A percentile compares a stretch with the other conserved stretches of the same genome.
Evolutionary conservation across 1,139 yeast species (phyloP).

Genomic region (Hemisphaericaspora xylofermentans): DNA sequence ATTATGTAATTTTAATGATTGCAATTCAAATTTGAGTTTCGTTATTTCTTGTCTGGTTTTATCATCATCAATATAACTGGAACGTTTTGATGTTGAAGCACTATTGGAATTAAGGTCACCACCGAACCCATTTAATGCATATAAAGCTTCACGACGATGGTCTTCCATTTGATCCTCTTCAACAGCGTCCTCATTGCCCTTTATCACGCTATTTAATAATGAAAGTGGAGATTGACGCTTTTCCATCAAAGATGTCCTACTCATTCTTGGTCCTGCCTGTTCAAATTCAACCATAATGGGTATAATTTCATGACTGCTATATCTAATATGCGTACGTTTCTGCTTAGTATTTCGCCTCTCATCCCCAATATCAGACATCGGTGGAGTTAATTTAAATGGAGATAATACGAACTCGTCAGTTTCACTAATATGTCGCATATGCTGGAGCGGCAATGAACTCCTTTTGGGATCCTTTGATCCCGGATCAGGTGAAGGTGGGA

Average conservation of each 20-base stretch:
- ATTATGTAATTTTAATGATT: slow-evolving; percentile 53
- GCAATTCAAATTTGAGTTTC: slow-evolving; percentile 53
- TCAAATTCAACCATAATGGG: slow-evolving; percentile 50
- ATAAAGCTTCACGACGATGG: slow-evolving; percentile 13
- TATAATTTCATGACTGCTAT: slow-evolving; percentile 45
- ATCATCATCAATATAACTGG: slow-evolving; percentile 37
- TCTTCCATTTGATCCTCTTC: slow-evolving; percentile 5
- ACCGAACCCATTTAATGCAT: slow-evolving; percentile 15
- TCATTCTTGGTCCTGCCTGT: slow-evolving; percentile 15
- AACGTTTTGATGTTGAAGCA: slow-evolving; percentile 32
- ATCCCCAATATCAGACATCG: background rate
- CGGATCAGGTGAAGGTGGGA: slow-evolving; percentile 41
- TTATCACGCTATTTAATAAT: slow-evolving; percentile 8
- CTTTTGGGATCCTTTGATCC: slow-evolving; percentile 26
- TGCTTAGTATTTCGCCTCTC: slow-evolving; percentile 25
- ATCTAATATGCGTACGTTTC: slow-evolving; percentile 40
- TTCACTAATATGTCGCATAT: slow-evolving; percentile 20
- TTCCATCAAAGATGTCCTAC: slow-evolving; percentile 36
- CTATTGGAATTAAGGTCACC: slow-evolving; percentile 13
- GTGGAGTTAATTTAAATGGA: slow-evolving; percentile 35
- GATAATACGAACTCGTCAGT: slow-evolving; percentile 41
- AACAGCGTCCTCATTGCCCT: slow-evolving; percentile 2
- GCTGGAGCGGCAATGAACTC: slow-evolving; percentile 33
- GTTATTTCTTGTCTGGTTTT: slow-evolving; percentile 51
- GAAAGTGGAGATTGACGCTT: slow-evolving; percentile 13